Percentiles rank a stretch among this genome's conserved stretches.
These are phyloP conservation scores for Helotiales sp. DNA, from an alignment of 2,329 filamentous ascomycete genomes.

Conservation along the genomic window DNA sequence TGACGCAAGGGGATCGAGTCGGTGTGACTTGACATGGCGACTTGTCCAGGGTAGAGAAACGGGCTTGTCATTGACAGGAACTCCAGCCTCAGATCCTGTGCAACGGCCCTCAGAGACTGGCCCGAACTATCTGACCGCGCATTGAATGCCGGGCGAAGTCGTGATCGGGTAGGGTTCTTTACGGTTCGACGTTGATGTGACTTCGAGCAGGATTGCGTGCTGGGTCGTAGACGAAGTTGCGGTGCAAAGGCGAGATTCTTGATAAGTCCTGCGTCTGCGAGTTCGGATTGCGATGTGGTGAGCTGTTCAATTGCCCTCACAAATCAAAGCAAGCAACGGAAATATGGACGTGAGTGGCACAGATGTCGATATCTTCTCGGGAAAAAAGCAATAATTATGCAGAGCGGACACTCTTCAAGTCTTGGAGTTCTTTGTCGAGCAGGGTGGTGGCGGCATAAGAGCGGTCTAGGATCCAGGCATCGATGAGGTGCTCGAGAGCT, in stretches of 20 bases:
- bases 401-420: background rate
- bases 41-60: background rate
- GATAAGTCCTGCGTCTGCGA: background rate
- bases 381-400: background rate
- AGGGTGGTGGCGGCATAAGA: background rate
- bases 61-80: constrained; percentile 4
- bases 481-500: constrained; percentile 3
- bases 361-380: background rate
- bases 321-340: background rate
- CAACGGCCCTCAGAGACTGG: constrained; percentile 1
- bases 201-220: constrained; percentile 25
- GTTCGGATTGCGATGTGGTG: background rate
- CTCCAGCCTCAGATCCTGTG: background rate
- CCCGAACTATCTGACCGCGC: background rate
- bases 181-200: constrained; percentile 17
- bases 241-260: constrained; percentile 10
- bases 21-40: constrained; percentile 27
- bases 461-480: constrained; percentile 1
- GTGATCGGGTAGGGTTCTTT: constrained; percentile 1
- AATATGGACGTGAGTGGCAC: background rate
- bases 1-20: constrained; percentile 26
- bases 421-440: background rate
- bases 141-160: constrained; percentile 4
- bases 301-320: background rate
- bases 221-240: constrained; percentile 7